Percentiles rank a stretch among this genome's conserved stretches.
Evolutionary conservation across 1,284 basidiomycete genomes (phyloP).

Genomic region (Inonotus hispidus): DNA sequence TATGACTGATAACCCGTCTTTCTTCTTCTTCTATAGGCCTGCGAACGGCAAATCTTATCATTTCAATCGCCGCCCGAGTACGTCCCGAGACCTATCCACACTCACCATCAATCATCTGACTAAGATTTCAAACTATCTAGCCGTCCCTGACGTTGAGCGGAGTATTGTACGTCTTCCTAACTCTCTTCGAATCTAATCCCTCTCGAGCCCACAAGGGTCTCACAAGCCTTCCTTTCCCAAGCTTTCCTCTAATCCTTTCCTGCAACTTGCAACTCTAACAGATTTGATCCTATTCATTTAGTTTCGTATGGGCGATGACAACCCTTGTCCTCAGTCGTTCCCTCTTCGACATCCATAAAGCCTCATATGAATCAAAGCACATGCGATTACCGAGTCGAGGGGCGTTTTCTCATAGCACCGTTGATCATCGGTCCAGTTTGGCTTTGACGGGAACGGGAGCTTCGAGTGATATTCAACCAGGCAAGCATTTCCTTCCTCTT

Average conservation of each 20-base stretch:
- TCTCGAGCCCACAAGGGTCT: background rate
- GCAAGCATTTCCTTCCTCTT: too few species aligned
- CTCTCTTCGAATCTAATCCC: background rate
- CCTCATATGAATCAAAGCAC: background rate
- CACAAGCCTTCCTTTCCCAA: background rate
- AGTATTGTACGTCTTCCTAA: background rate
- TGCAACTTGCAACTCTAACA: too few species aligned
- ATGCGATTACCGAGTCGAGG: background rate
- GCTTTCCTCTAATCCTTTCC: too few species aligned
- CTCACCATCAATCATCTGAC: background rate
- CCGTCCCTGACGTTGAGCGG: conserved; percentile 2
- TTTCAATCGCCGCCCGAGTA: conserved; percentile 9
- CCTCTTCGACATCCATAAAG: conserved; percentile 17
- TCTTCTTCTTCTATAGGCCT: background rate
- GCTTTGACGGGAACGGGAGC: background rate
- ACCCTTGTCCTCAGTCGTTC: conserved; percentile 17
- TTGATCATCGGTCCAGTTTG: background rate
- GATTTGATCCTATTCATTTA: background rate
- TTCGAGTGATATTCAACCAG: background rate
- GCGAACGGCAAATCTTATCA: conserved; percentile 8
- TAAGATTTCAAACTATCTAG: background rate
- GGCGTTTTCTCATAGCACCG: background rate
- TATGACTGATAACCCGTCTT: too few species aligned
- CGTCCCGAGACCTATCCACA: background rate
- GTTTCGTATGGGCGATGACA: conserved; percentile 18